Base-by-base conservation (phyloP, 306 rosid genomes). In the Lupinus albus region DNA sequence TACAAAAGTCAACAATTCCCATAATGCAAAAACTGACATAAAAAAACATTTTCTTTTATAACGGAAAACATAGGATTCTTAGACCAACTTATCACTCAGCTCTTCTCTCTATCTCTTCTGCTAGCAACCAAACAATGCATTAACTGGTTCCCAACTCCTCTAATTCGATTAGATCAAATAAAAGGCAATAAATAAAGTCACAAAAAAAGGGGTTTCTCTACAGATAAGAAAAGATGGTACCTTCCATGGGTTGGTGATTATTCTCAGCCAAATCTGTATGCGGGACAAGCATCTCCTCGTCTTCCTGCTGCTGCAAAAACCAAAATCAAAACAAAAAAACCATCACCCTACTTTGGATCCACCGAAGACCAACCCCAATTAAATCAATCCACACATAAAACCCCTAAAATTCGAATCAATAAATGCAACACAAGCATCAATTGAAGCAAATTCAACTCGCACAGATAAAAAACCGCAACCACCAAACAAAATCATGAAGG, bases 241-340 rank as follows among this genome's bases (percentile, higher is more conserved):
- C 97, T 67, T 91, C 97, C 97, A 88, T 88, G 60, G 92, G 88
- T 56, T 91, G 91, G 74, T 88, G 95, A 78, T 88, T 84, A 76
- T 84, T 86, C 74, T 88, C 92, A 1, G 84, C 71, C 87, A 84
- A 86, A 86, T 91, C 95, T 1, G 92, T 78, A 72, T 80, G 85
- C 16, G 92, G 91, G 2, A 88, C 92, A 50, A 91, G 97, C 91
- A 86, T 91, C 92, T 88, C 97, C 75, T 91, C 97, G 56, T 91
- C 97, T 79, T 90, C 96, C 75, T 83, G 95, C 82, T 81, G 95
- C 90, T 85, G 88, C 68, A 75, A 78, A 72, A 79, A 63, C 6
- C 17, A 61, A 62, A 63, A 10, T 11, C 68, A 58, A 51, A 74
- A 50, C 63, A 58, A 58, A 50, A 61, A 68, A 59, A 76, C 68